Evolutionary conservation across 352 stramenopile genomes (phyloP).

Genomic region (Phytophthora megakarya): DNA sequence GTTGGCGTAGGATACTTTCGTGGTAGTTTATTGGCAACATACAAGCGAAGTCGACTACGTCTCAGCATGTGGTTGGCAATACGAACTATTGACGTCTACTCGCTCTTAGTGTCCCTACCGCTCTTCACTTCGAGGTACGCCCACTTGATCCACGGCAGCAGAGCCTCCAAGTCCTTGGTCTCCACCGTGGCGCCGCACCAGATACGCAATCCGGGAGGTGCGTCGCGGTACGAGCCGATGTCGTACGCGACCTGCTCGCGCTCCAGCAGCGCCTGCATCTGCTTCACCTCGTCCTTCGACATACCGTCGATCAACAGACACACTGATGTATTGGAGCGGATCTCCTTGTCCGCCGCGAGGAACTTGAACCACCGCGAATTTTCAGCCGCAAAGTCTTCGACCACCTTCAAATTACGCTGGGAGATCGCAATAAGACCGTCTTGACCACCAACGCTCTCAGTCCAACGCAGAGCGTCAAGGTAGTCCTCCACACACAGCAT

Average conservation of each 20-base stretch:
- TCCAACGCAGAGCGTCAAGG: conserved; percentile 97
- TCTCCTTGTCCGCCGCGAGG: conserved; percentile 93
- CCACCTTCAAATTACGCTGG: conserved; percentile 93
- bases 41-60: conserved; percentile 18
- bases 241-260: conserved; percentile 96
- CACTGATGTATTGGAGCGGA: conserved; percentile 97
- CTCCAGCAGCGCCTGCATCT: conserved; percentile 96
- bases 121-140: conserved; percentile 94
- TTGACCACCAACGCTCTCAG: conserved; percentile 94
- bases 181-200: conserved; percentile 99
- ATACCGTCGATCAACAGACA: conserved; percentile 95
- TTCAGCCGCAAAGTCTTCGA: conserved; percentile 97
- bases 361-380: conserved; percentile 97
- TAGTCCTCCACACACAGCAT: conserved; percentile 99
- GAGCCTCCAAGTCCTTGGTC: conserved; percentile 95
- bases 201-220: conserved; percentile 97
- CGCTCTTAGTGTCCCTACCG: conserved; percentile 26
- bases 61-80: conserved; percentile 34
- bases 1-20: conserved; percentile 2
- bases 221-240: conserved; percentile 98
- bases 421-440: conserved; percentile 93
- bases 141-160: conserved; percentile 99
- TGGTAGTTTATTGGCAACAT: conserved; percentile 30
- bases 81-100: conserved; percentile 25
- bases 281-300: conserved; percentile 95